Base-by-base conservation (phyloP, 306 rosid species). In the Prunus mira region DNA sequence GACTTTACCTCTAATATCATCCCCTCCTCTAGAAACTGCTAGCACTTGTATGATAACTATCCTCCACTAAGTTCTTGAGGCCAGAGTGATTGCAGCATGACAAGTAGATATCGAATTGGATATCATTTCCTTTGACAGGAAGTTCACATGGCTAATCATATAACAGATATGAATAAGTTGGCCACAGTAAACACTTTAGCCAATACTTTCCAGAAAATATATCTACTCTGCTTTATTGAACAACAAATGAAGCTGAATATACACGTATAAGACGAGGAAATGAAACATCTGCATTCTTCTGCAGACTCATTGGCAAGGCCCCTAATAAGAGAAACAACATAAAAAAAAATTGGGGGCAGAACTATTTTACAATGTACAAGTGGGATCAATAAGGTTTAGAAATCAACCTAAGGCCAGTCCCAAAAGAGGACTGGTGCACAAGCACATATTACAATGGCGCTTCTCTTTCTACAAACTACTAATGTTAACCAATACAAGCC, bases 301-400 rank as follows among this genome's bases (percentile, higher is more conserved):
- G 96, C 98, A 88, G 96, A 93, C 79, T 76, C 89, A 82, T 74
- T 86, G 62, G 76, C 81, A 64, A 78, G 71, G 69, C 79, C 84
- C 81, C 86, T 73, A 73, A 66, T 67, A 78, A 67, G 67, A 83
- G 79, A 83, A 87, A 60, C 45, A 52, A 69, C 90, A 76, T 72
- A 13, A 19, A 43, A 60, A 88, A 90, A 87, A 80, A 28, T 47
- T 75, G 89, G 87, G 87, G 87, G 72, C 81, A 84, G 38, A 82
- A 51, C 91, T 87, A 89, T 86, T 75, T 75, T 88, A 85, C 82
- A 90, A 89, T 93, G 83, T 93, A 93, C 96, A 93, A 24, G 86
- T 80, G 80, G 82, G 32, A 76, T 83, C 82, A 71, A 84, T 86
- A 86, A 86, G 88, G 73, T 67, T 88, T 82, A 58, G 75, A 67